Evolutionary conservation across 306 rosid species (phyloP), one percentile per base, ranked within the genome.

Genomic region (Glycyrrhiza uralensis): DNA sequence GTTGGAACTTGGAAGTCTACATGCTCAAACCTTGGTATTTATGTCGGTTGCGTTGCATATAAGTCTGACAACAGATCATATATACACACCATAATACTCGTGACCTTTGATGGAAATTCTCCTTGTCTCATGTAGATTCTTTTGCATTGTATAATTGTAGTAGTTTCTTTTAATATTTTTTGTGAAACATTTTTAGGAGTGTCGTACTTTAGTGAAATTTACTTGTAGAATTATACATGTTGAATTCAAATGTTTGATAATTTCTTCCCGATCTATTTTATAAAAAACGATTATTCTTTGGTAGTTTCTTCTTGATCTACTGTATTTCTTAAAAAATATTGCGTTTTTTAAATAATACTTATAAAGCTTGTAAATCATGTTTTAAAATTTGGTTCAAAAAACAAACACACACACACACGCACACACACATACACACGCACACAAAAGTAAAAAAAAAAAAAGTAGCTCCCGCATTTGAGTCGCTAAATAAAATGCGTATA

Each of bases 1-100:
- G 55, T 71, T n/a, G n/a, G n/a, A n/a, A n/a, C n/a, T n/a, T n/a
- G n/a, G 66, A 55, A 9, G 55, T 15, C 61, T 67, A 7, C 75
- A 52, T 52, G 64, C 52, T 38, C 66, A 55, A 41, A 71, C 51
- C 39, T 20, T 22, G 38, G 39, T 50, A 67, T 51, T 35, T 18
- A 22, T 69, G 4, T 23, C 45, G 18, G 61, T 38, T 66, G 41
- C 20, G 4, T 9, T 70, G 29, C 29, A 10, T 15, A 55, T 39
- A 14, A 39, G 30, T 39, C 44, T 49, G 26, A 23, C 54, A 4
- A 20, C 47, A 13, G 33, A 69, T 51, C 28, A 10, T 9, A 67
- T 46, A 11, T 67, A 12, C 10, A 18, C 10, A 67, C 58, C 5
- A 28, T 2, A 14, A 1, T 46, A 12, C 52, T 69, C 39, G 24